phyloP scores from a whole-genome alignment of 805 yeast genomes.

The Middelhovenomyces tepae region DNA sequence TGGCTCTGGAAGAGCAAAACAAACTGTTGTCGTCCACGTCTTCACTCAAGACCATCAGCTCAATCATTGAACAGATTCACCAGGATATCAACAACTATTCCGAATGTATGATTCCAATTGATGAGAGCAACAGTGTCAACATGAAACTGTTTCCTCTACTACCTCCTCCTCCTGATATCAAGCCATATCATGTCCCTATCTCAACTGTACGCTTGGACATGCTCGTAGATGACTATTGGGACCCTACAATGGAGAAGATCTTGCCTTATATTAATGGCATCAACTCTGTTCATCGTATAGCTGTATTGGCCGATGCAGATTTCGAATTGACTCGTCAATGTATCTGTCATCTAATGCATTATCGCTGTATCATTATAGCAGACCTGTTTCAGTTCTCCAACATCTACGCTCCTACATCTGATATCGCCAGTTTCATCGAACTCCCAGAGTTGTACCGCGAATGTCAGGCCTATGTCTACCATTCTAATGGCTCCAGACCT shows the following conservation, averaged over 20 bases:
- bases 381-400: constrained; percentile 88
- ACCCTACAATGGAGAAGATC: constrained; percentile 88
- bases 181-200: constrained; percentile 83
- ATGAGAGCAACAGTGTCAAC: constrained; percentile 80
- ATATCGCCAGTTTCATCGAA: constrained; percentile 56
- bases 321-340: constrained; percentile 72
- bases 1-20: constrained; percentile 83
- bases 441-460: constrained; percentile 63
- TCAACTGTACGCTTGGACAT: constrained; percentile 68
- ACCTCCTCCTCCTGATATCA: constrained; percentile 67
- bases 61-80: constrained; percentile 78
- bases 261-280: constrained; percentile 82
- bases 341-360: constrained; percentile 84
- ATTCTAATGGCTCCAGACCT: constrained; percentile 14
- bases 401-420: constrained; percentile 81
- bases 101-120: constrained; percentile 91
- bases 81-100: constrained; percentile 93
- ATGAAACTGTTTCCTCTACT: constrained; percentile 88
- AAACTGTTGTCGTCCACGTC: constrained; percentile 53
- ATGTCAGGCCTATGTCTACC: constrained; percentile 73
- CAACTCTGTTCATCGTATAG: constrained; percentile 69
- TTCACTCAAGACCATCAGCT: constrained; percentile 47
- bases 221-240: constrained; percentile 89
- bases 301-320: constrained; percentile 75
- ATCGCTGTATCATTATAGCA: constrained; percentile 70